Evolutionary conservation across 2,329 filamentous ascomycete genomes (phyloP).

Genomic region (Talaromyces sp.): DNA sequence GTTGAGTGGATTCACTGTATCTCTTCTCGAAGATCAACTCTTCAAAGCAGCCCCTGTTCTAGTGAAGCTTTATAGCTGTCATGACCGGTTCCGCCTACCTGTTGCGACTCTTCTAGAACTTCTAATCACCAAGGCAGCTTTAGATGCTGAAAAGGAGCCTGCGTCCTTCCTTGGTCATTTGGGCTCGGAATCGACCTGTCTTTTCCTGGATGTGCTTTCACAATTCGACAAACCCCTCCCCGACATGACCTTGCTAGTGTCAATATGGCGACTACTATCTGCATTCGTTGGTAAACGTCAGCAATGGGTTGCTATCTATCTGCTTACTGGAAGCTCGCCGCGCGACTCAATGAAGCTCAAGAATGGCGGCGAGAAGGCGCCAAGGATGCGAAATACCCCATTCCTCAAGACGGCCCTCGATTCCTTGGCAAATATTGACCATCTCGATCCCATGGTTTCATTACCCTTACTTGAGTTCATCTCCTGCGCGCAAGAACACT

Average conservation of each 20-base stretch:
- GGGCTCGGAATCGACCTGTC: constrained; percentile 75
- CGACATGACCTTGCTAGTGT: constrained; percentile 62
- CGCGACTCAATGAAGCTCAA: constrained; percentile 63
- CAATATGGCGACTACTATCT: constrained; percentile 82
- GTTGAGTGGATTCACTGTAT: constrained; percentile 61
- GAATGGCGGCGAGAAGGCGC: constrained; percentile 49
- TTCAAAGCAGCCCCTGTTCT: constrained; percentile 78
- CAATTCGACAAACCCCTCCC: constrained; percentile 73
- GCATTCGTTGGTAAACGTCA: constrained; percentile 85
- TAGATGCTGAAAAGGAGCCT: constrained; percentile 65
- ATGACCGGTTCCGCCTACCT: constrained; percentile 64
- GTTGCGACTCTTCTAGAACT: constrained; percentile 70
- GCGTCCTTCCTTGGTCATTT: constrained; percentile 93
- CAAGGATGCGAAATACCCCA: constrained; percentile 57
- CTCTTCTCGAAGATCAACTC: constrained; percentile 70
- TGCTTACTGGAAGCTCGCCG: constrained; percentile 84
- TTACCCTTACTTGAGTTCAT: constrained; percentile 83
- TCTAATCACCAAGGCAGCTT: constrained; percentile 68
- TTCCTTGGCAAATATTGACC: constrained; percentile 64
- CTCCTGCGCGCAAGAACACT: constrained; percentile 84
- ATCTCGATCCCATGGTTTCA: constrained; percentile 64
- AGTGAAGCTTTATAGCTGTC: constrained; percentile 70
- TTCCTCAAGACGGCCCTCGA: constrained; percentile 73
- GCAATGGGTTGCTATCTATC: constrained; percentile 92
- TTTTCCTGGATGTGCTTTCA: constrained; percentile 76